phyloP scores from a whole-genome alignment of 768 basidiomycete species.

The Kwoniella mangroviensis region DNA sequence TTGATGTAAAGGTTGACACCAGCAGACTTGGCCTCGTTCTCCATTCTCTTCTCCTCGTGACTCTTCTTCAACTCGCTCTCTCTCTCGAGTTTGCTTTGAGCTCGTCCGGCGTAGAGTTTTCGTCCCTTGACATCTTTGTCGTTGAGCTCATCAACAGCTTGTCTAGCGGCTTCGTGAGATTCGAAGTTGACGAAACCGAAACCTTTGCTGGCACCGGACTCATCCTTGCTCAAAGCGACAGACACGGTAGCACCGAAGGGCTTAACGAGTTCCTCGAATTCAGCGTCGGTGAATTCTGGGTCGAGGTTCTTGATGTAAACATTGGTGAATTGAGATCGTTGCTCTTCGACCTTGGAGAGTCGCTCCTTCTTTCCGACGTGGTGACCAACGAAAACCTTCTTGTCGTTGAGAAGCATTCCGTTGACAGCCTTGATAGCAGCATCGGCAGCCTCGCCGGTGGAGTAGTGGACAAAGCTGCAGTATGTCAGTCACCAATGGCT shows the following conservation, averaged over 20 bases:
- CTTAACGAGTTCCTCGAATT: constrained; percentile 80
- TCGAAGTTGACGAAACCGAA: constrained; percentile 99
- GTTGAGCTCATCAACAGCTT: constrained; percentile 85
- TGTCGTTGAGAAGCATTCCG: constrained; percentile 98
- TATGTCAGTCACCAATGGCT: background rate
- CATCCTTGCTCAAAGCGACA: constrained; percentile 79
- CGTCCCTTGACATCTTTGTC: constrained; percentile 81
- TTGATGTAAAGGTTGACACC: constrained; percentile 99
- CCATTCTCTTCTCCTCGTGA: constrained; percentile 94
- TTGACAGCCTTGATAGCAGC: constrained; percentile 98
- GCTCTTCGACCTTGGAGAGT: constrained; percentile 97
- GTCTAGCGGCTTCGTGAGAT: constrained; percentile 85
- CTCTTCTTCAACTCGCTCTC: constrained; percentile 90
- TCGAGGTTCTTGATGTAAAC: constrained; percentile 98
- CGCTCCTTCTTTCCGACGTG: constrained; percentile 99
- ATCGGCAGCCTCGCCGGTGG: constrained; percentile 94
- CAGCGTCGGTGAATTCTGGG: constrained; percentile 76
- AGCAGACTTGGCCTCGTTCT: constrained; percentile 96
- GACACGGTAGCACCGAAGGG: constrained; percentile 84
- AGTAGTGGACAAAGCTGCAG: constrained; percentile 89
- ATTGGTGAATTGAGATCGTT: constrained; percentile 96
- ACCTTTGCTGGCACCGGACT: constrained; percentile 86
- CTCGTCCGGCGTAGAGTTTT: constrained; percentile 92
- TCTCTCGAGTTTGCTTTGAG: constrained; percentile 97
- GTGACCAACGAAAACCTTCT: constrained; percentile 97